Evolutionary conservation across 148 eudicot species (phyloP), one percentile per base, ranked within the genome.

Genomic region (Agrostemma githago): DNA sequence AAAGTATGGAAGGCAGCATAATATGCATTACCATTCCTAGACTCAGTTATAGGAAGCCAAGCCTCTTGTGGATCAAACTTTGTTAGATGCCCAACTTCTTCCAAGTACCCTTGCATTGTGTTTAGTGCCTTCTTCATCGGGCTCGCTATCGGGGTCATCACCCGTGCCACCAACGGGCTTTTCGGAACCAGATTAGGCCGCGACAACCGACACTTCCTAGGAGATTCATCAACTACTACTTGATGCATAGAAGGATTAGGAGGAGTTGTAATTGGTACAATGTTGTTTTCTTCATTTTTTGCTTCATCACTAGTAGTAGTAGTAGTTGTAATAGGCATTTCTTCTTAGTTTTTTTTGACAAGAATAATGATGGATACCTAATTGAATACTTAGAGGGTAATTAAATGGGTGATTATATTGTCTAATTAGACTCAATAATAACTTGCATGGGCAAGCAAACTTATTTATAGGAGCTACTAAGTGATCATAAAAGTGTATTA

Each of bases 11-110:
- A 91, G n/a, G 93, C 93, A 6, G 93, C 91, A 67, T 89, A 89
- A 42, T 70, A 88, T 0, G 88, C 83, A 67, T 91, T 91, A 5
- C 97, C 93, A 60, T 86, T 89, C 37, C 91, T 84, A 0, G 97
- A 89, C 73, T 91, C 90, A 6, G 93, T 91, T 21, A 91, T 89
- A 42, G 97, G 97, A 73, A 91, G 91, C 97, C 97, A 91, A 37
- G 77, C 82, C 37, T 91, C 97, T 72, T 89, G 92, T 0, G 82
- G 87, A 66, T 86, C 82, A 61, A 85, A 79, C 79, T 83, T 87
- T 5, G 85, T 85, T 61, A 82, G 76, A 21, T 84, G 84, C 2
- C 86, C 89, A 5, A 79, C 80, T 78, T 88, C 88, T 76, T 89
- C 89, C 12, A 86, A 21, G 78, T 86, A 83, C 3, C 72, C 79